Conservation (phyloP, 1,284 basidiomycete species). For the Anthracocystis panici-leucophaei region DNA sequence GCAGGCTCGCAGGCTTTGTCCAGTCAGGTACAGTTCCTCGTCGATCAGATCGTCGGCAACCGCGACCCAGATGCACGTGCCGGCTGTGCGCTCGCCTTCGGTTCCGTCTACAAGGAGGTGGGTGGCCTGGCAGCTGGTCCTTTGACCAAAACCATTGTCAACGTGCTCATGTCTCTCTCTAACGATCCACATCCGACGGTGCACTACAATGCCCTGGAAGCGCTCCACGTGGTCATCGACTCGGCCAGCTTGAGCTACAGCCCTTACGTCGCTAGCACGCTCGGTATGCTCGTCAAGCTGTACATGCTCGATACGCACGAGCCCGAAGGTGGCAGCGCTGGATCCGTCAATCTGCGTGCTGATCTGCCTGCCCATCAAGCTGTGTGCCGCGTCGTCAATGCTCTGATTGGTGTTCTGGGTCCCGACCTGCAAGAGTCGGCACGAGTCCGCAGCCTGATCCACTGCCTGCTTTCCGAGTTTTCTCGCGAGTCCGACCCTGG, state of each 20-base stretch:
- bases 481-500: conserved; percentile 84
- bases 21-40: conserved; percentile 87
- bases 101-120: conserved; percentile 91
- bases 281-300: conserved; percentile 90
- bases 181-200: conserved; percentile 97
- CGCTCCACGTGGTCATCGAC: conserved; percentile 87
- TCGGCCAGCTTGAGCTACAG: conserved; percentile 92
- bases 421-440: conserved; percentile 91
- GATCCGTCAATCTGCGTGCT: conserved; percentile 83
- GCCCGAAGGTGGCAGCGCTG: conserved; percentile 86
- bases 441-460: conserved; percentile 82
- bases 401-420: conserved; percentile 91
- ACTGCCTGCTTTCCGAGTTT: conserved; percentile 88
- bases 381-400: conserved; percentile 90
- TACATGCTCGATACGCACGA: conserved; percentile 94
- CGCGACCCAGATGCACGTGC: conserved; percentile 92
- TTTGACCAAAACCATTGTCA: conserved; percentile 93
- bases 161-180: conserved; percentile 92
- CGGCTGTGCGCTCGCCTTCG: conserved; percentile 92
- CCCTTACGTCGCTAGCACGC: conserved; percentile 86
- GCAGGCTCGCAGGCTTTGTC: conserved; percentile 88
- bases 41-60: conserved; percentile 96
- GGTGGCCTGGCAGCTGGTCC: conserved; percentile 94
- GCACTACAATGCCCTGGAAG: conserved; percentile 90
- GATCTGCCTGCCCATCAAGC: conserved; percentile 92